Evolutionary conservation across 2,329 filamentous ascomycete genomes (phyloP).

Genomic region (Talaromyces sp.): DNA sequence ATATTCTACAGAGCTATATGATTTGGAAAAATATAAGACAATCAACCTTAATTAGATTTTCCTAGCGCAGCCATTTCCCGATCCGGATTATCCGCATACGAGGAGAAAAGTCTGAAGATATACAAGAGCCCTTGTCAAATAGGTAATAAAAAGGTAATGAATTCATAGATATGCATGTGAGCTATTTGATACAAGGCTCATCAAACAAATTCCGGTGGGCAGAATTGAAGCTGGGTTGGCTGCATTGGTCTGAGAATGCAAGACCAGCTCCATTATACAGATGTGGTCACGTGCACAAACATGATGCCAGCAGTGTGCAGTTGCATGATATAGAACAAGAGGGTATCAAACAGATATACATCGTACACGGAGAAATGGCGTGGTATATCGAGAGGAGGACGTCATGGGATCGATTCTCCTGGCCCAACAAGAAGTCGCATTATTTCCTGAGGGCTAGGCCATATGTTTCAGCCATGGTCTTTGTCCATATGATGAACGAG

Average conservation of each 20-base stretch:
- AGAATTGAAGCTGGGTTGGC: too few relatives aligned
- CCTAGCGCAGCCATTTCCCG: neutral
- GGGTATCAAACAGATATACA: conserved; percentile 20
- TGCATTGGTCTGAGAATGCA: neutral
- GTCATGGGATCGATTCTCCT: too few relatives aligned
- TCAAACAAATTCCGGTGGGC: too few relatives aligned
- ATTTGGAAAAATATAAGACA: neutral
- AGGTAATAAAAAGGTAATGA: too few relatives aligned
- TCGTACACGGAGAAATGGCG: conserved; percentile 5
- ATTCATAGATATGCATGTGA: too few relatives aligned
- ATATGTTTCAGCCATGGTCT: too few relatives aligned
- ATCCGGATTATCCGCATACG: neutral
- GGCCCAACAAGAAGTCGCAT: neutral
- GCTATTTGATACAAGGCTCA: too few relatives aligned
- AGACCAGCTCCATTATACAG: neutral
- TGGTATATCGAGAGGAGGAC: neutral
- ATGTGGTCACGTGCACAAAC: conserved; percentile 1
- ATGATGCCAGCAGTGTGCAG: neutral
- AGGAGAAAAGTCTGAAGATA: neutral
- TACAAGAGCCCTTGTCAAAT: too few relatives aligned
- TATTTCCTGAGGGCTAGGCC: neutral
- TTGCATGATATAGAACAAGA: conserved; percentile 1
- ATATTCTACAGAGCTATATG: too few relatives aligned
- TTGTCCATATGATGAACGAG: too few relatives aligned
- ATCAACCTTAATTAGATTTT: neutral